Evolutionary conservation across 2,329 filamentous ascomycete species (phyloP).

Genomic region (Hymenoscyphus albidus): DNA sequence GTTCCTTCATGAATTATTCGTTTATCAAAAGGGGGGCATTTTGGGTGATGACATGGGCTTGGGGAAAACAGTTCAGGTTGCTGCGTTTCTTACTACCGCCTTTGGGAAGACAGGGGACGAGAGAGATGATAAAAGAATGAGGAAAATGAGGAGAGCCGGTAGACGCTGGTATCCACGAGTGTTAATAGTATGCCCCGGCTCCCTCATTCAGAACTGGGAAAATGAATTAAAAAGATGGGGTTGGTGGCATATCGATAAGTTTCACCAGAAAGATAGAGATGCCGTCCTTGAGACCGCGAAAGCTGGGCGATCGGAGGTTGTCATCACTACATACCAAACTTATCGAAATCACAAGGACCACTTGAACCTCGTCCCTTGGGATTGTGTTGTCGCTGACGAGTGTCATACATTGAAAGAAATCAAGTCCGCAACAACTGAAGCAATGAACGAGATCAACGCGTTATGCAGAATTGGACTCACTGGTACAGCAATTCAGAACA

Average conservation of each 20-base stretch:
- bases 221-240: constrained; percentile 86
- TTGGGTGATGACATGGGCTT: constrained; percentile 94
- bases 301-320: constrained; percentile 76
- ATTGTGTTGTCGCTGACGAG: constrained; percentile 91
- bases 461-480: constrained; percentile 90
- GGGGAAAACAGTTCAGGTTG: constrained; percentile 95
- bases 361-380: constrained; percentile 86
- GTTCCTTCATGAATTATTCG: constrained; percentile 84
- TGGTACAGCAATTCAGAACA: constrained; percentile 95
- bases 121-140: constrained; percentile 79
- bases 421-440: constrained; percentile 70
- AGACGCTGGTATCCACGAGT: constrained; percentile 75
- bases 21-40: constrained; percentile 86
- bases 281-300: constrained; percentile 68
- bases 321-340: constrained; percentile 92
- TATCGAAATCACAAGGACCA: constrained; percentile 72
- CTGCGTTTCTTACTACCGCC: constrained; percentile 82
- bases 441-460: constrained; percentile 87
- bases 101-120: constrained; percentile 94
- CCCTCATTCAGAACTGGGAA: constrained; percentile 86
- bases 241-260: constrained; percentile 87
- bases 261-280: constrained; percentile 68
- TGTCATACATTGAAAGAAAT: constrained; percentile 86
- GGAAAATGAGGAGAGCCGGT: constrained; percentile 67
- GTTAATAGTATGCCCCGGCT: constrained; percentile 84